Base-by-base conservation (phyloP, 2,329 filamentous ascomycete species). In the Fusarium papillatum region DNA sequence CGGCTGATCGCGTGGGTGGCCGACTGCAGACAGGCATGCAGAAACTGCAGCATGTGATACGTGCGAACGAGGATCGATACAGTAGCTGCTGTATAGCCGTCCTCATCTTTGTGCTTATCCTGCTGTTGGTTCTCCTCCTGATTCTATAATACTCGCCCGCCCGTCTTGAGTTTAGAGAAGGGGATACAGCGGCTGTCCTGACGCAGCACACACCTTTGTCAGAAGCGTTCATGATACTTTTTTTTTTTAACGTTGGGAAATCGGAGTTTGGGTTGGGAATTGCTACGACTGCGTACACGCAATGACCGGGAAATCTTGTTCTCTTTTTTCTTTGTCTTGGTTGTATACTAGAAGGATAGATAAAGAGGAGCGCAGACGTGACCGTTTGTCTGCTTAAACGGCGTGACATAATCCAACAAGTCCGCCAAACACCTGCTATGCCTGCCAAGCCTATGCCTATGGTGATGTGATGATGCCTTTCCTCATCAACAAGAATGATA, bases 61-160 rank as follows among this genome's bases (percentile, higher is more conserved):
- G 93, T 83, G 91, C 93, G 85, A 98, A 98, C 84, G 97, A 99
- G 89, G 97, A 98, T 90, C 87, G 88, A 80, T 88, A 86, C 87
- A 98, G 95, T 78, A 95, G 95, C 83, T 98, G 95, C 86, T 98
- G 96, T 84, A 98, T 99, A 79, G 95, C 89, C 7, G 87, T 97
- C 24, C 89, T 98, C 79, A 98, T 98, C 72, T 91, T 97, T 74
- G 94, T 98, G 43, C 88, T 98, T 76, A 95, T 98, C 70, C 86
- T 99, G 34, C 86, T 99, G 79, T 88, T 99, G 80, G 90, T 98
- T 74, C 86, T 99, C 78, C 87, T 98, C 53, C 81, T 94, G 79
- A 84, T 93, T 57, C 81, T 94, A 78, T 93, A 84, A 72, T 41
- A 22, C 24, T 26, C 7, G 7, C 29, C 61, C 7, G 7, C 29